Conservation (phyloP, 331 rosid genomes). For the Dryas integrifolia region DNA sequence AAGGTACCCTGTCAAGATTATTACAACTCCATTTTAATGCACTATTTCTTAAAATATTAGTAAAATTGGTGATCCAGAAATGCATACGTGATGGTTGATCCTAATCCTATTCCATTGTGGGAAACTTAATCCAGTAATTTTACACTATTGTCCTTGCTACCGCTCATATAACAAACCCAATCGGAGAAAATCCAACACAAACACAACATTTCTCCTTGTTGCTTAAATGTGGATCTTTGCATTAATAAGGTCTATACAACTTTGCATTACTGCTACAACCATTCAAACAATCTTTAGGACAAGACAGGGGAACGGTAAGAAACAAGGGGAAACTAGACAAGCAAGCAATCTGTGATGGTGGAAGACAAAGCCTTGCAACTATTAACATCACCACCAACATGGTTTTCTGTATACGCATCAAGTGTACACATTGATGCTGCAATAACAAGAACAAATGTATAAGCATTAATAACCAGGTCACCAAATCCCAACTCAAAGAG, state of each 20-base stretch:
- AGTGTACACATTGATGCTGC: constrained; percentile 56
- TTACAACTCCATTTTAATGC: too few relatives aligned
- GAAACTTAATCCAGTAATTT: too few relatives aligned
- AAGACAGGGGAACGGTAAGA: background rate
- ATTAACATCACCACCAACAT: constrained; percentile 39
- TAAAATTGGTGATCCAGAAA: too few relatives aligned
- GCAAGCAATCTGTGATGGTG: constrained; percentile 31
- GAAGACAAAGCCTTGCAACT: constrained; percentile 34
- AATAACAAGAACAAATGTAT: constrained; percentile 39
- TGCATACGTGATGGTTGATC: too few relatives aligned
- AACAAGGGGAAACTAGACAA: background rate
- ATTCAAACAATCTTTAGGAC: constrained; percentile 7
- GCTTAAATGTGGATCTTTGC: constrained; percentile 30
- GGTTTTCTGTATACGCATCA: constrained; percentile 52
- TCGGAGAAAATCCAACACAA: background rate
- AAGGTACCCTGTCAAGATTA: too few relatives aligned
- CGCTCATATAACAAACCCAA: constrained; percentile 6
- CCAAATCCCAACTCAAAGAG: background rate
- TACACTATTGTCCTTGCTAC: background rate
- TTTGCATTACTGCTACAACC: constrained; percentile 22
- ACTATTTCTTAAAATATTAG: too few relatives aligned
- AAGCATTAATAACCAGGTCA: constrained; percentile 20
- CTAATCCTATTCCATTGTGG: too few relatives aligned
- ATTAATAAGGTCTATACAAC: constrained; percentile 29
- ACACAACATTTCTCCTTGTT: constrained; percentile 16